Conservation (phyloP, 2,329 filamentous ascomycete species). For the Magnaporthiopsis incrustans region DNA sequence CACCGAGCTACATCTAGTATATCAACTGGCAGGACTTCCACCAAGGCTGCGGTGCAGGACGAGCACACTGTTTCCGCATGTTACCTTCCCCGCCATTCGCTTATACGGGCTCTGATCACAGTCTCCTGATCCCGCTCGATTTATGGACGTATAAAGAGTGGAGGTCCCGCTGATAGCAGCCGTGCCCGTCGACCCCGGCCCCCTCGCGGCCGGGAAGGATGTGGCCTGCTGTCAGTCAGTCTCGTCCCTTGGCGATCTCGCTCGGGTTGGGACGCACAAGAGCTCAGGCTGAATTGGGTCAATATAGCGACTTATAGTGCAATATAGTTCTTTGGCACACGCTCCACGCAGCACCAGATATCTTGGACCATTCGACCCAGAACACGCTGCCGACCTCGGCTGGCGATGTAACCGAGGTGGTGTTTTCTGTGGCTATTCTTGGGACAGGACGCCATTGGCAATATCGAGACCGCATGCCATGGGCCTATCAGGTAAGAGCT, state of each 20-base stretch:
- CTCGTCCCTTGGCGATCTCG: neutral
- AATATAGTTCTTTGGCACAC: slow-evolving; percentile 13
- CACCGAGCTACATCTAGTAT: neutral
- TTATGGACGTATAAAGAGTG: neutral
- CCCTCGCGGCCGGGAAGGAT: neutral
- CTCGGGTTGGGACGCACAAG: slow-evolving; percentile 12
- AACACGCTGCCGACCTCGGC: neutral
- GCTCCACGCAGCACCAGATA: slow-evolving; percentile 10
- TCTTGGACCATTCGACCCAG: slow-evolving; percentile 4
- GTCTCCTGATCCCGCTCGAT: neutral
- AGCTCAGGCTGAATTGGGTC: slow-evolving; percentile 17
- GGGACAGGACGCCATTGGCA: slow-evolving; percentile 9
- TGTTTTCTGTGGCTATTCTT: slow-evolving; percentile 12
- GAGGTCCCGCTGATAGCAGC: neutral
- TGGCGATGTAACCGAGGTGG: neutral
- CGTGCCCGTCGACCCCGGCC: neutral
- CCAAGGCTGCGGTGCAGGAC: neutral
- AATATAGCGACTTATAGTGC: slow-evolving; percentile 13
- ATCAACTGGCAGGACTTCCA: neutral
- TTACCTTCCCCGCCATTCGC: neutral
- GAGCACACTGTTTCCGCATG: neutral
- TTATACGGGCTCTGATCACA: neutral
- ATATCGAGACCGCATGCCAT: slow-evolving; percentile 11
- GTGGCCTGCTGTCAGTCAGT: slow-evolving; percentile 1
- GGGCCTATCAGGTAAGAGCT: neutral